A percentile compares a stretch with the other conserved stretches of the same genome.
These are phyloP conservation scores for Yarrowia sp. DNA, from an alignment of 805 yeast genomes.

Conservation along the genomic window DNA sequence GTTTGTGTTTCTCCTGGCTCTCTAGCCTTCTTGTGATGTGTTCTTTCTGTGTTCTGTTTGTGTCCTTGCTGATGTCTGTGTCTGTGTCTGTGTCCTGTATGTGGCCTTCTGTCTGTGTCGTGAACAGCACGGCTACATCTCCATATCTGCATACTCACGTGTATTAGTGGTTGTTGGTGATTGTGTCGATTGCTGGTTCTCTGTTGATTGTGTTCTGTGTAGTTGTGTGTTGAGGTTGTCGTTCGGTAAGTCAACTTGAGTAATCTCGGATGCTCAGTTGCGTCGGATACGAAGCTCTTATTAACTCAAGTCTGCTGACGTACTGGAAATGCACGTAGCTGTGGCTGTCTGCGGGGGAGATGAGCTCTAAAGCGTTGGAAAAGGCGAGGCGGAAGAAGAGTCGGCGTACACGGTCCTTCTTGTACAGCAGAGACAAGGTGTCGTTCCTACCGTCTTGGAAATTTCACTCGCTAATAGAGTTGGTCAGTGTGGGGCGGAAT, in stretches of 20 bases:
- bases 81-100: no score
- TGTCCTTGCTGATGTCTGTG: no score
- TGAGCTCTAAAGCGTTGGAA: neutral
- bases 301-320: constrained; percentile 19
- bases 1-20: no score
- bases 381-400: no score
- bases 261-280: no score
- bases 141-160: neutral
- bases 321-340: constrained; percentile 16
- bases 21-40: no score
- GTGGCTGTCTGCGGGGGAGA: constrained; percentile 10
- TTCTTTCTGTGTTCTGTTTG: no score
- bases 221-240: neutral
- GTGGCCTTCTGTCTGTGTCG: neutral
- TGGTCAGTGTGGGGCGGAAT: constrained; percentile 22
- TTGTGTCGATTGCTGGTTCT: neutral
- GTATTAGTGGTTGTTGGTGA: neutral
- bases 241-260: no score
- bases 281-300: neutral
- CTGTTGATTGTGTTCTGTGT: no score
- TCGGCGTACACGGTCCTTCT: no score
- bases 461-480: constrained; percentile 22
- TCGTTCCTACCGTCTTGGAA: neutral
- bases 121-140: no score
- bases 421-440: no score